Evolutionary conservation across 352 stramenopile species (phyloP).

Genomic region (Phytophthora sp.): DNA sequence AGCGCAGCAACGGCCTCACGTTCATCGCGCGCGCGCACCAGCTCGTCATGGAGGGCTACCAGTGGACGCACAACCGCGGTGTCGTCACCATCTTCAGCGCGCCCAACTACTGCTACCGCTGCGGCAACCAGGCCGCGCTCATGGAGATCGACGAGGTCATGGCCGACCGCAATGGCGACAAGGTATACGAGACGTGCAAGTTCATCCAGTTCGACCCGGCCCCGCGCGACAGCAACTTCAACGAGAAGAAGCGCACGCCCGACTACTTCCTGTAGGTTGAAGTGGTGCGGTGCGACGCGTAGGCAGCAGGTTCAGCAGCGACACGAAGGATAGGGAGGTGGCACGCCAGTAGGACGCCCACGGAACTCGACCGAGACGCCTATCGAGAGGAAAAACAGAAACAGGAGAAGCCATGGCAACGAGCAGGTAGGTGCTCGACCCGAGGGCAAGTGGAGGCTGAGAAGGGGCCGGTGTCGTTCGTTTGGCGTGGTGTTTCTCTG

Average conservation of each 20-base stretch:
- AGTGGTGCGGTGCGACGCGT: background rate
- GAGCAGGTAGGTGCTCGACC: constrained; percentile 10
- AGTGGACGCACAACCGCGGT: constrained; percentile 92
- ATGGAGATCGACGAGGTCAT: constrained; percentile 95
- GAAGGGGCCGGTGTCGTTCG: constrained; percentile 12
- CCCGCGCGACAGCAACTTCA: constrained; percentile 91
- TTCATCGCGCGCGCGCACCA: constrained; percentile 90
- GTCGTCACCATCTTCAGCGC: constrained; percentile 94
- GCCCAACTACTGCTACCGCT: constrained; percentile 96
- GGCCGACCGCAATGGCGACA: constrained; percentile 84
- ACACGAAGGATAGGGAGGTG: background rate
- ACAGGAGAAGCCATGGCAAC: constrained; percentile 20
- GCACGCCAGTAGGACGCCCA: background rate
- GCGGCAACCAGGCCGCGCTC: constrained; percentile 96
- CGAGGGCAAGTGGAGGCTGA: constrained; percentile 10
- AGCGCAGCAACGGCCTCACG: constrained; percentile 88
- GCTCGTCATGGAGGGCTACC: constrained; percentile 95
- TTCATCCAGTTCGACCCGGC: constrained; percentile 93
- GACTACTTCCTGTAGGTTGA: constrained; percentile 91
- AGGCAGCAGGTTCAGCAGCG: no score
- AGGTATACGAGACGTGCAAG: constrained; percentile 93
- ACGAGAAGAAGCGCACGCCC: constrained; percentile 91
- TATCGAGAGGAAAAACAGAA: constrained; percentile 25
- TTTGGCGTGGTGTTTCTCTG: constrained; percentile 16
- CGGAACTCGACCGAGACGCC: constrained; percentile 7